Base-by-base conservation (phyloP, 805 yeast genomes). In the Ogataea glucozyma region DNA sequence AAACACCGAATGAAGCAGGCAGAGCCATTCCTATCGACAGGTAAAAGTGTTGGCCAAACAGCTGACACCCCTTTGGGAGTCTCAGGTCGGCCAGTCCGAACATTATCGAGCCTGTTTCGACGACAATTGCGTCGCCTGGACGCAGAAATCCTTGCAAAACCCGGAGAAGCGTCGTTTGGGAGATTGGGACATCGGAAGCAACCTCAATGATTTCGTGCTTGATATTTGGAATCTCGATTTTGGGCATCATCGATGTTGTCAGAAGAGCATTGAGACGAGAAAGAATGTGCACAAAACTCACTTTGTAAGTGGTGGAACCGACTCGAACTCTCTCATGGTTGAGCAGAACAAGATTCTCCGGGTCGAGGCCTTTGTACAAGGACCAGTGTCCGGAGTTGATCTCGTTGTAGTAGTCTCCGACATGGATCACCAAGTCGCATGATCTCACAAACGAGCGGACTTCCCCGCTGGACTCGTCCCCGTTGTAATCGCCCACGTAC, bases 11-110 rank as follows among this genome's bases (percentile, higher is more conserved):
- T 4, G 93, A 75, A 9, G 90, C 85, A 2, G 97, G 97, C 20
- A 90, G 69, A 0, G 95, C 91, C 69, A 79, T 85, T 5, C 97
- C 97, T 54, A 90, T 90, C 2, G 95, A 87, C 6, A 89, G 77
- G 59, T 83, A 90, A 58, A 83, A 86, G 16, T 81, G 76, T 65
- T 88, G 95, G 2, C 88, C 75, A 27, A 83, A 68, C 40, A 71
- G 67, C 39, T 67, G 68, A 21, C 75, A 67, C 41, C 75, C 72
- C 14, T 62, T 56, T 30, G 89, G 86, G 45, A 90, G 75, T 51
- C 69, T 66, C 24, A 84, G 59, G 56, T 85, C 91, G 22, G 87
- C 79, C 32, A 84, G 58, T 7, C 84, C 90, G 67, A 88, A 88
- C 71, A 83, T 81, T 58, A 86, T 77, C 2, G 95, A 81, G 39